phyloP scores from a whole-genome alignment of 176 grass and related monocot species.

The sorghum (Sorghum bicolor) region DNA sequence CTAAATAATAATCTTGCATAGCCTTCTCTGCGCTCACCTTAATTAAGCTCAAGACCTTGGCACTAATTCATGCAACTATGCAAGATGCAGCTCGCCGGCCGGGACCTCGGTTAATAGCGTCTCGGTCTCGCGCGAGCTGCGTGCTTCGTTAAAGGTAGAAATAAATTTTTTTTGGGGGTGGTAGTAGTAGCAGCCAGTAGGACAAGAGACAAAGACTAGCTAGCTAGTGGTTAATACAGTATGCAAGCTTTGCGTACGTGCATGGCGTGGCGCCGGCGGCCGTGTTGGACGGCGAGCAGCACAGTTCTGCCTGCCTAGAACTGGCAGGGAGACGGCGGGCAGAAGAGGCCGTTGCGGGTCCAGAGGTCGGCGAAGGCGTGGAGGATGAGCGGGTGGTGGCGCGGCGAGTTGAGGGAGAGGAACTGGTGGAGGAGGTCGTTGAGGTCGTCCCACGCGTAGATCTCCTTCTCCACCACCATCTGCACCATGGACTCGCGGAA shows the following conservation, averaged over 20 bases:
- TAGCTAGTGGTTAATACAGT: constrained; percentile 5
- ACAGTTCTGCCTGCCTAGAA: constrained; percentile 9
- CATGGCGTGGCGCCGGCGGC: neutral
- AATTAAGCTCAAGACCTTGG: neutral
- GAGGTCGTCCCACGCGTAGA: constrained; percentile 99
- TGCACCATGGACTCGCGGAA: constrained; percentile 97
- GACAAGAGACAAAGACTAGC: neutral
- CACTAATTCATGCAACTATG: neutral
- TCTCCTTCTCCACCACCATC: constrained; percentile 99
- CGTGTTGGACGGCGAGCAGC: neutral
- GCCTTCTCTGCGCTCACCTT: neutral
- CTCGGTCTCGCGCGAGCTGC: constrained; percentile 1
- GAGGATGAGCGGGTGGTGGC: constrained; percentile 92
- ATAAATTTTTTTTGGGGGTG: neutral
- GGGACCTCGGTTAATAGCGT: constrained; percentile 34
- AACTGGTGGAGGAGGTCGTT: constrained; percentile 91
- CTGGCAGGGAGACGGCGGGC: constrained; percentile 65
- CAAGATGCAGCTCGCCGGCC: constrained; percentile 29
- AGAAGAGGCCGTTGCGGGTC: constrained; percentile 63
- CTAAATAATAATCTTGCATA: neutral
- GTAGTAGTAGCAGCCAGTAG: neutral
- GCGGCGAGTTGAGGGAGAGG: constrained; percentile 90
- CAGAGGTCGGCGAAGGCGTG: constrained; percentile 97
- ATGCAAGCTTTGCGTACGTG: neutral
- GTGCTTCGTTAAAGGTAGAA: constrained; percentile 3